Conservation (phyloP, 371 early-diverging fungal species). For the Cokeromyces recurvatus region DNA sequence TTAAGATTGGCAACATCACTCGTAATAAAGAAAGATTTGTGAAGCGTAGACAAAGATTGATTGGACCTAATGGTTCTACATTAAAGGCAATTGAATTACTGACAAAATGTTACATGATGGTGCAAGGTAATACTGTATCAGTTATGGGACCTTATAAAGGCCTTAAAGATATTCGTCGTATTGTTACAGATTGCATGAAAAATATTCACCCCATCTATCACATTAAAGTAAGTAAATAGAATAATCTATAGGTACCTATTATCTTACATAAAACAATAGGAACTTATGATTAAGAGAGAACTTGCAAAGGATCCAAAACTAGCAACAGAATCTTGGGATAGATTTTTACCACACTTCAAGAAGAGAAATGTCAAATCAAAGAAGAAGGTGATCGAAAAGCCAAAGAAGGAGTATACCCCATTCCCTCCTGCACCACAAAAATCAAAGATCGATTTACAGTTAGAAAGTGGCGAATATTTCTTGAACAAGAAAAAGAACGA, state of each 20-base stretch:
- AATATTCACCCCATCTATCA: slow-evolving; percentile 99
- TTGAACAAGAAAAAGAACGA: slow-evolving; percentile 45
- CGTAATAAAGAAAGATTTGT: slow-evolving; percentile 97
- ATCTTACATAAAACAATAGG: too few species aligned
- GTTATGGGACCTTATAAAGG: slow-evolving; percentile 94
- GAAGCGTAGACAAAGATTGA: slow-evolving; percentile 94
- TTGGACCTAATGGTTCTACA: slow-evolving; percentile 98
- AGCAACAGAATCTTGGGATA: slow-evolving; percentile 96
- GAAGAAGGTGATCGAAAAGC: slow-evolving; percentile 57
- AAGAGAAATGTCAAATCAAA: slow-evolving; percentile 83
- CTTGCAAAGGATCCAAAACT: slow-evolving; percentile 95
- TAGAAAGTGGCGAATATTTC: slow-evolving; percentile 97
- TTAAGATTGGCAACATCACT: slow-evolving; percentile 95
- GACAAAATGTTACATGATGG: slow-evolving; percentile 95
- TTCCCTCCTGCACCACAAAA: slow-evolving; percentile 90
- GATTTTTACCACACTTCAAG: slow-evolving; percentile 98
- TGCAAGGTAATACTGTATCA: slow-evolving; percentile 97
- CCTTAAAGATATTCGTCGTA: slow-evolving; percentile 85
- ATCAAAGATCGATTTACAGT: slow-evolving; percentile 89
- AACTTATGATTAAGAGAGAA: slow-evolving; percentile 98
- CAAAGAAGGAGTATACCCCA: slow-evolving; percentile 72
- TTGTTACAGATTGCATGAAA: slow-evolving; percentile 97
- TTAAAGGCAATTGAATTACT: slow-evolving; percentile 97
- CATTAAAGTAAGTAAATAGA: slow-evolving; percentile 90
- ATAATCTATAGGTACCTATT: too few species aligned